These are phyloP conservation scores for Aurinia saxatilis DNA, from an alignment of 345 rosid species.

Conservation along the genomic window DNA sequence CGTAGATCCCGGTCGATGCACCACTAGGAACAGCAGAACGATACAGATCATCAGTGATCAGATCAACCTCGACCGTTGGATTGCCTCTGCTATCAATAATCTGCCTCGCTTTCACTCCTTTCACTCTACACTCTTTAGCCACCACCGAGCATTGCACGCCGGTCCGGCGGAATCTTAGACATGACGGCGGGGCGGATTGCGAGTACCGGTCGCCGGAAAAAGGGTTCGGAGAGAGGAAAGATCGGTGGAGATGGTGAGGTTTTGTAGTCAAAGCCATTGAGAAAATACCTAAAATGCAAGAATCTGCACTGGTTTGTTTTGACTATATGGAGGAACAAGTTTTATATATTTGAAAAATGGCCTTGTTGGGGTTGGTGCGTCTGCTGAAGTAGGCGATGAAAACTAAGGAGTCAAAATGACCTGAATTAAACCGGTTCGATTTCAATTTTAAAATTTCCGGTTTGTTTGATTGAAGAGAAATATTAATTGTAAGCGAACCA, in stretches of 20 bases:
- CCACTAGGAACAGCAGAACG: slow-evolving; percentile 98
- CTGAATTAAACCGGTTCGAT: neutral
- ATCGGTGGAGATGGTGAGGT: slow-evolving; percentile 32
- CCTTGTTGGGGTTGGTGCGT: slow-evolving; percentile 19
- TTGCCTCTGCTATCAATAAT: slow-evolving; percentile 97
- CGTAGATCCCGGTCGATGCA: slow-evolving; percentile 97
- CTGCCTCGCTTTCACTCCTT: slow-evolving; percentile 87
- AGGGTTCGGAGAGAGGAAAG: slow-evolving; percentile 24
- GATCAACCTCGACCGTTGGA: slow-evolving; percentile 97
- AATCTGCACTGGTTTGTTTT: neutral
- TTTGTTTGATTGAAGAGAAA: neutral
- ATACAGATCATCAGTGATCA: slow-evolving; percentile 65
- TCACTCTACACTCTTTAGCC: slow-evolving; percentile 52
- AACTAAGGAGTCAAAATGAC: slow-evolving; percentile 18
- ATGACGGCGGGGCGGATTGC: slow-evolving; percentile 20
- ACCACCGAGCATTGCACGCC: slow-evolving; percentile 50
- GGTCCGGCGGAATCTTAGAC: slow-evolving; percentile 31
- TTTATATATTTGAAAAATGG: slow-evolving; percentile 21
- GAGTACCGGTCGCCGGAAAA: slow-evolving; percentile 24
- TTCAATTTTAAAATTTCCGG: neutral
- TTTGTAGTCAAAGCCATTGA: slow-evolving; percentile 54
- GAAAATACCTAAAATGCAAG: neutral
- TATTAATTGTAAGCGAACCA: too few relatives aligned
- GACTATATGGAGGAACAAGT: neutral
- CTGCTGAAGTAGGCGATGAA: slow-evolving; percentile 13